Conservation (phyloP, 345 rosid species). For the Bruguiera parviflora region DNA sequence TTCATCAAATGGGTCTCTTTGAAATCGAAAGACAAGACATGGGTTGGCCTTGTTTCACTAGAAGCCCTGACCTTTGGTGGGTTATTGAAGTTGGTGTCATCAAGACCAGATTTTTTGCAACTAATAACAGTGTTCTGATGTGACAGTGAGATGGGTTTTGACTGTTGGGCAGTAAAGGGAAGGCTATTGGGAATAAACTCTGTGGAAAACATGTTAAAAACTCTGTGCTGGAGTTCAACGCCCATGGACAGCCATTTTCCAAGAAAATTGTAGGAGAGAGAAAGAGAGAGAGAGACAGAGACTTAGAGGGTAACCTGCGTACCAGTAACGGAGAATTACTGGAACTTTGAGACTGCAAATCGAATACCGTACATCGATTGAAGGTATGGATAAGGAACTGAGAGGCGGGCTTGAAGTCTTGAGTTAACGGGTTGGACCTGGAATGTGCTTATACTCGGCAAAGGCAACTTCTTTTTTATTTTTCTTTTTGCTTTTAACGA, state of each 20-base stretch:
- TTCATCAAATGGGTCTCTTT: slow-evolving; percentile 56
- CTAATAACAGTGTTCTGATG: slow-evolving; percentile 15
- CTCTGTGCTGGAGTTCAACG: slow-evolving; percentile 5
- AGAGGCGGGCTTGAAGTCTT: neutral
- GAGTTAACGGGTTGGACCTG: slow-evolving; percentile 12
- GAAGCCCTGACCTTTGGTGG: slow-evolving; percentile 21
- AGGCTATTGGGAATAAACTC: slow-evolving; percentile 31
- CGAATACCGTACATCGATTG: slow-evolving; percentile 11
- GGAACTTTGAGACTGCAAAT: neutral
- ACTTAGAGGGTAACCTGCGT: neutral
- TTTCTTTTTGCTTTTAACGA: too few species aligned
- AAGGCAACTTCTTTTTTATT: too few species aligned
- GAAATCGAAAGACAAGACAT: slow-evolving; percentile 47
- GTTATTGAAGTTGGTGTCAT: slow-evolving; percentile 11
- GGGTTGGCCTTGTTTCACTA: slow-evolving; percentile 43
- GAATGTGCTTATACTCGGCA: neutral
- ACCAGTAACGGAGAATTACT: neutral
- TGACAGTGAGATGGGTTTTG: slow-evolving; percentile 34
- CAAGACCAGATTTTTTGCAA: slow-evolving; percentile 19
- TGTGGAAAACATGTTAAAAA: slow-evolving; percentile 30
- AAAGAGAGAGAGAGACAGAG: neutral
- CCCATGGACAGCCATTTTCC: slow-evolving; percentile 9
- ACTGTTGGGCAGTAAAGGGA: slow-evolving; percentile 19
- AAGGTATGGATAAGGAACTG: slow-evolving; percentile 19
- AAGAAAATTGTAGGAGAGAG: neutral